Evolutionary conservation across 352 stramenopile species (phyloP), one percentile per base, ranked within the genome.

Genomic region (Peronosclerospora sorghi): DNA sequence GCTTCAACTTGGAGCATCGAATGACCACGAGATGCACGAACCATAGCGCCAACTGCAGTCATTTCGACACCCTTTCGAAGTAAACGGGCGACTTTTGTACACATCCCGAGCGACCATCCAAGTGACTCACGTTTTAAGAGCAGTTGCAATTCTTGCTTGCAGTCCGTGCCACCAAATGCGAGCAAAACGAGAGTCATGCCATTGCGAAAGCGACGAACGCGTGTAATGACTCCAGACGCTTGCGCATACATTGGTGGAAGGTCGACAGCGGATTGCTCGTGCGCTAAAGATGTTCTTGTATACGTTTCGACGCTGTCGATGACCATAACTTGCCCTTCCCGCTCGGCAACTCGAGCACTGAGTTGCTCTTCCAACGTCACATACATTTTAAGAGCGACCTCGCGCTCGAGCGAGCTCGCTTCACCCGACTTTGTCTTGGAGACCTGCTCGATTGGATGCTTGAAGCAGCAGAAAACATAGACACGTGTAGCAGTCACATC

Each of bases 141-240:
- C 15, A 64, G 47, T 21, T 75, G 65, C 23, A 75, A 18, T 2
- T 54, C 58, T 51, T 41, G 14, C 9, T 55, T 47, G 14, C 51
- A 46, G 1, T 42, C 45, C 36, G 2, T 58, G 2, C 48, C 41
- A 40, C 20, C 8, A 7, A 61, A 26, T 13, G 48, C 51, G 9
- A 75, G 47, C 5, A 63, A 71, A n/a, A 78, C 30, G 47, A 78
- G 75, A 9, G 63, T 47, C 46, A 73, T 65, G 9, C 67, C 67
- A 29, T 71, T 73, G 35, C 57, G 73, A 35, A 73, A 78, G 0
- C 51, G 51, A 35, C 63, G 60, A 24, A 75, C 41, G 24, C 58
- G 58, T 5, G 45, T 58, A 28, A 78, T 70, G 44, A 61, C 37
- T 12, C 60, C 67, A 4, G 44, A 50, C 1, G 60, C 46, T 48